Evolutionary conservation across 179 eudicot genomes (phyloP), one percentile per base, ranked within the genome.

Genomic region (Corrigiola litoralis): DNA sequence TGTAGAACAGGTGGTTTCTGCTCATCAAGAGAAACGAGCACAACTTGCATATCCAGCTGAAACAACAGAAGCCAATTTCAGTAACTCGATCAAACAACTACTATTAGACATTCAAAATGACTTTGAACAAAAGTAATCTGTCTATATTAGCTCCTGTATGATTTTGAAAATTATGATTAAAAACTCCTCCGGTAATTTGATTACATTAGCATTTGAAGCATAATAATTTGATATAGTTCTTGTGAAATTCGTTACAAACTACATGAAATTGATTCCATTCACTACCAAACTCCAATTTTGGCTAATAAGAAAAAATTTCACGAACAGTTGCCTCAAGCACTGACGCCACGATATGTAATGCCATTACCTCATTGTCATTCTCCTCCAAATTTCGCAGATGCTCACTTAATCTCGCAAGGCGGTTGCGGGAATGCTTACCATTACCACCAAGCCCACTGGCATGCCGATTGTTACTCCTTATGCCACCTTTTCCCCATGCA

Each of bases 401-500:
- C 6, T 83, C 89, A 12, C 69, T 75, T 70, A 85, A 63, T 81
- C 72, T 88, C 14, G 83, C 65, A 42, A 87, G 63, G 58, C 89
- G 86, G 48, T 64, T 76, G 25, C 89, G 78, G 14, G 82, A 38
- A 75, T 74, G 65, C 77, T 75, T 88, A 61, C 75, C 69, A 53
- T 71, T 73, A 48, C 78, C 71, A 65, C 80, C 80, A 61, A 72
- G 69, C 5, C 58, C 79, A 58, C 82, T 80, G 18, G 84, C 84
- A 69, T 83, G 76, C 41, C 96, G 73, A 28, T 71, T 81, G 70
- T 77, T 75, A 68, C 91, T 88, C 54, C 97, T 83, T 52, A 81
- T 75, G 58, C 95, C 89, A 69, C 82, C 87, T 69, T 61, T 69
- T 5, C 89, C 94, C 94, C 94, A 87, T 7, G 79, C 77, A 63